Evolutionary conservation across 495 filamentous ascomycete genomes (phyloP), one percentile per base, ranked within the genome.

Genomic region (Neurospora sp.): DNA sequence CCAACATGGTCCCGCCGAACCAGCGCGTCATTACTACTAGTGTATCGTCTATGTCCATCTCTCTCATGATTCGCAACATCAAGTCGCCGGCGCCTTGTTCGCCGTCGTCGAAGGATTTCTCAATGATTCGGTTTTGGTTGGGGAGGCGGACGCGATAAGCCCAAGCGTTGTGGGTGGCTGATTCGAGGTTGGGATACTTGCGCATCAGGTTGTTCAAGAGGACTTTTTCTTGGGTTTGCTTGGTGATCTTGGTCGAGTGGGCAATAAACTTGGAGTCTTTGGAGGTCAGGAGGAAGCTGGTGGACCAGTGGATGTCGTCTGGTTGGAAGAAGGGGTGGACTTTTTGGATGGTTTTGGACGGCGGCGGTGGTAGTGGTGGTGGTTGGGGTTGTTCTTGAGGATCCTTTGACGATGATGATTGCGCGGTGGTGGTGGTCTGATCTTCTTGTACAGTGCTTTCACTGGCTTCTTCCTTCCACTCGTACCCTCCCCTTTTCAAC

Each of bases 71-170:
- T 80, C 91, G 89, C 31, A 97, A 84, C 76, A 98, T 80, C 37
- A 96, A 86, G 0, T 89, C 88, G 7, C 96, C 96, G 37, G 92
- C 93, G 37, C 93, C 94, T 10, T 89, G 90, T 83, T 99, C 96
- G 8, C 96, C 96, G 79, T 99, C 96, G 77, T 98, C 95, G 74
- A 97, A 93, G 72, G 89, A 93, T 77, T 96, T 93, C 77, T 98
- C 93, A 37, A 88, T 88, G 18, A 87, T 85, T 3, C 85, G 81
- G 7, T 79, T 79, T 76, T 47, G 45, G 68, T n/a, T 70, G 20
- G 70, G 69, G 35, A 80, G 22, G 22, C 86, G 83, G 77, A 80
- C 22, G 22, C 86, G 83, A 77, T 84, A 87, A 0, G 86, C 87
- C 82, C 86, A 87, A 68, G 85, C 85, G 76, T 87, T 88, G 77